phyloP scores from a whole-genome alignment of 768 basidiomycete species.

The Coprinopsis strossmayeri region DNA sequence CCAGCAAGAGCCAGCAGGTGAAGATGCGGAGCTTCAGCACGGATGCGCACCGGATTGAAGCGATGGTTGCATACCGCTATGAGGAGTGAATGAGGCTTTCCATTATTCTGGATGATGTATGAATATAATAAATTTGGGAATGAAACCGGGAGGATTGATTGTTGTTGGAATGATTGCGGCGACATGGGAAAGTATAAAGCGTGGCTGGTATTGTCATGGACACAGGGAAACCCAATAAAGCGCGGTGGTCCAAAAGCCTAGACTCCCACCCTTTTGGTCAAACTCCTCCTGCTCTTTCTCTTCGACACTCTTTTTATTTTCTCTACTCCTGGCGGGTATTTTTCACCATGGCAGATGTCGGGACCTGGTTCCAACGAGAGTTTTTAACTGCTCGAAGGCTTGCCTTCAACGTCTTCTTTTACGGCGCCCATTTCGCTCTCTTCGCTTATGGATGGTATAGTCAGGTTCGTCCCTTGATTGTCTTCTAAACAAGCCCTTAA shows the following conservation, averaged over 20 bases:
- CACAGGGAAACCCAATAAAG: constrained; percentile 6
- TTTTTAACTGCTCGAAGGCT: constrained; percentile 59
- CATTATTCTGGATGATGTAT: background rate
- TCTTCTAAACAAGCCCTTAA: constrained; percentile 3
- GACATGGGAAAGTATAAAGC: background rate
- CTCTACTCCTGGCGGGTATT: constrained; percentile 45
- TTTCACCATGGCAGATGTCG: constrained; percentile 28
- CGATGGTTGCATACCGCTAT: constrained; percentile 96
- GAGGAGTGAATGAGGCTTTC: constrained; percentile 47
- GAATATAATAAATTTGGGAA: too few species aligned
- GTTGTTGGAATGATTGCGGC: too few species aligned
- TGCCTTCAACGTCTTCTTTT: constrained; percentile 72
- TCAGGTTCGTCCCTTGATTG: constrained; percentile 44
- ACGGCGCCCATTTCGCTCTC: constrained; percentile 65
- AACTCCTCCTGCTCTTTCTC: constrained; percentile 18
- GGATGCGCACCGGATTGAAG: constrained; percentile 95
- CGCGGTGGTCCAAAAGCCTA: background rate
- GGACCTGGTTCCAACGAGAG: constrained; percentile 70
- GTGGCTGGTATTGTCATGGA: constrained; percentile 20
- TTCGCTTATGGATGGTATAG: constrained; percentile 88
- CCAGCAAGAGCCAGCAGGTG: constrained; percentile 88
- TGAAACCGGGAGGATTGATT: too few species aligned
- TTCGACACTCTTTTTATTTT: constrained; percentile 14
- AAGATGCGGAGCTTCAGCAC: constrained; percentile 96
- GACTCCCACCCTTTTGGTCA: constrained; percentile 12